Conservation (phyloP, 1,139 yeast genomes). For the Kluyveromyces sp. region DNA sequence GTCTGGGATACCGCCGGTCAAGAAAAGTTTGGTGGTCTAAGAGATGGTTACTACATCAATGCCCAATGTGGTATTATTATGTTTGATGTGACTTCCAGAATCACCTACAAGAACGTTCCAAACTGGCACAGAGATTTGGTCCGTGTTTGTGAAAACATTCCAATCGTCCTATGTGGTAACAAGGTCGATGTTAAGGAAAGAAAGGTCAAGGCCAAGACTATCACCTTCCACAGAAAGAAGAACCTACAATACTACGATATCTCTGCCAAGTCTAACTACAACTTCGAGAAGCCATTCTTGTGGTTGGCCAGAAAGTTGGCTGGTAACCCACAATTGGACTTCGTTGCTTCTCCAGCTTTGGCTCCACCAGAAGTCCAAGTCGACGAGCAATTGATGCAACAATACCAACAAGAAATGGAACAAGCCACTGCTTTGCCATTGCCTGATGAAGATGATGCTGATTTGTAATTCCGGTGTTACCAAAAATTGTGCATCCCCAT, state of each 20-base stretch:
- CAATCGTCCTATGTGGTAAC: constrained; percentile 98
- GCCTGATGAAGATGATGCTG: constrained; percentile 99
- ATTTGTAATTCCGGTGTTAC: constrained; percentile 48
- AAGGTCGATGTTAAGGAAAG: constrained; percentile 99
- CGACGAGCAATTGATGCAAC: constrained; percentile 91
- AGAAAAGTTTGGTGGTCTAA: constrained; percentile 98
- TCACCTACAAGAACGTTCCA: constrained; percentile 99
- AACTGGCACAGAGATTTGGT: constrained; percentile 99
- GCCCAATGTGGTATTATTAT: constrained; percentile 99
- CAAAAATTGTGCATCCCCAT: too few species aligned
- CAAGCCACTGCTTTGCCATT: constrained; percentile 99
- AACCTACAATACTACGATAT: constrained; percentile 99
- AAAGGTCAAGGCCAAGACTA: constrained; percentile 99
- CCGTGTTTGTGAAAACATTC: constrained; percentile 99
- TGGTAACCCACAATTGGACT: constrained; percentile 96
- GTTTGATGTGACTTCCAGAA: constrained; percentile 99
- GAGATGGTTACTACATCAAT: constrained; percentile 98
- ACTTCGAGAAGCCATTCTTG: constrained; percentile 99
- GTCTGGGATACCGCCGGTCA: constrained; percentile 99
- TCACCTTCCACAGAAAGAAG: constrained; percentile 99
- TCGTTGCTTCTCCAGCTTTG: constrained; percentile 98
- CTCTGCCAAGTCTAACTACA: constrained; percentile 98
- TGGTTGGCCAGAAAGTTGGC: constrained; percentile 99
- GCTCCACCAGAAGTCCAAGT: constrained; percentile 99
- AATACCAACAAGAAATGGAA: constrained; percentile 99